Evolutionary conservation across 352 stramenopile species (phyloP), one percentile per base, ranked within the genome.

Genomic region (Phytophthora ohioensis): DNA sequence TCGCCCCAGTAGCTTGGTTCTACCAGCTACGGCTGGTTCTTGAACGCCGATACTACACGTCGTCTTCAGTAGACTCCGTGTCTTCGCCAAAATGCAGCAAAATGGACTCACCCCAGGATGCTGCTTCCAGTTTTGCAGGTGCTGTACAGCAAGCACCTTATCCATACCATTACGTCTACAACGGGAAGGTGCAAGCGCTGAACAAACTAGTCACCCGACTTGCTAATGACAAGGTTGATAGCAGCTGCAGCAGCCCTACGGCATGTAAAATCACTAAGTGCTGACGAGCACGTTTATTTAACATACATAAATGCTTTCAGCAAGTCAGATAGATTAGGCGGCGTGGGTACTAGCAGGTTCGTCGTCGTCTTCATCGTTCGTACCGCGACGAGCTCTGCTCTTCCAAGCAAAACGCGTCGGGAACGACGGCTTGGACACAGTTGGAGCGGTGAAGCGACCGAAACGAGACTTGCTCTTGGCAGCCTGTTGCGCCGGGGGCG

Each of bases 341-440:
- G 63, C 66, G 43, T 69, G 38, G 8, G 66, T 67, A 30, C 53
- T 51, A 30, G 48, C 49, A 39, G 34, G 3, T 45, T 74, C 57
- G 8, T 63, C 64, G 38, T 62, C 45, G 5, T 69, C 64, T 1
- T 56, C 49, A n/a, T 58, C 70, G 47, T 67, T 66, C 35, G 67
- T 76, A 13, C 43, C 54, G 27, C 52, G 67, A 57, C 71, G 67
- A 36, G 53, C 57, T 70, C 42, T 57, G 48, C 71, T 85, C 63
- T 87, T 87, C 79, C 79, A 90, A 11, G 64, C 75, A 39, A 90
- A 90, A 30, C 81, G 81, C 58, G 81, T 78, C 31, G 79, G 43
- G 56, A 90, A 74, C 13, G 79, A 70, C 5, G 65, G 73, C 42
- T 82, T 75, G 31, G 78, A 72, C 45, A 78, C 72, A 12, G 61